These are phyloP conservation scores for Rhizoctonia solani DNA, from an alignment of 1,284 basidiomycete species.

Conservation along the genomic window DNA sequence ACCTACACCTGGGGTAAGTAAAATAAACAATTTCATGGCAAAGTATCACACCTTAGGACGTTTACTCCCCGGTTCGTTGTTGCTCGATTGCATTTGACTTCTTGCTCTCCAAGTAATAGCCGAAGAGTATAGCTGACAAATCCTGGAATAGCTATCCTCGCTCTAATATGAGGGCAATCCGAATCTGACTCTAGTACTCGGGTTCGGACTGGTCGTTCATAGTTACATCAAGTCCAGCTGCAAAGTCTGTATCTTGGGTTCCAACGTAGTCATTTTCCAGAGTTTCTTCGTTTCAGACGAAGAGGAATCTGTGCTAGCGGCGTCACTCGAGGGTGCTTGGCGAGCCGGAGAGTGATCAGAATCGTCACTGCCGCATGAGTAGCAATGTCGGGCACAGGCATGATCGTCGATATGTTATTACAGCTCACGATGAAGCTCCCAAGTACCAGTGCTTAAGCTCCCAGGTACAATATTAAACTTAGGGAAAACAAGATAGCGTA, in stretches of 20 bases:
- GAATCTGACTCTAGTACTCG: conserved; percentile 6
- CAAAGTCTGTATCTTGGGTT: background rate
- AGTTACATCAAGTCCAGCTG: background rate
- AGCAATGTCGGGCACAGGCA: background rate
- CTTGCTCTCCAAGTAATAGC: conserved; percentile 11
- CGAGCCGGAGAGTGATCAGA: conserved; percentile 7
- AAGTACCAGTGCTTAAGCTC: no score
- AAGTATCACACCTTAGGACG: conserved; percentile 2
- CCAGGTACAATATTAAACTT: background rate
- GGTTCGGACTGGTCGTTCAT: background rate
- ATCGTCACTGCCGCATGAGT: conserved; percentile 15
- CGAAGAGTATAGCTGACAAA: conserved; percentile 9
- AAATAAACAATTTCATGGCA: background rate
- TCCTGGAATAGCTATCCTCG: conserved; percentile 3
- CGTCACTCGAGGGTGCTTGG: conserved; percentile 12
- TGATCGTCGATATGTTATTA: no score
- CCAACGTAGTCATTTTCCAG: background rate
- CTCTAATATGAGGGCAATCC: conserved; percentile 21
- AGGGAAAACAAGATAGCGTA: no score
- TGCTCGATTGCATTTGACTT: background rate
- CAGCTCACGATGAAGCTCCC: no score
- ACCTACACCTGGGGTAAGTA: background rate
- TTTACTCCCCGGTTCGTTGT: background rate
- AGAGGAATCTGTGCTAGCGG: conserved; percentile 24
- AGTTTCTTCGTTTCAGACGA: conserved; percentile 21